A percentile compares a stretch with the other conserved stretches of the same genome.
These are phyloP conservation scores for Beta vulgaris DNA, from an alignment of 148 eudicot species.

Conservation along the genomic window DNA sequence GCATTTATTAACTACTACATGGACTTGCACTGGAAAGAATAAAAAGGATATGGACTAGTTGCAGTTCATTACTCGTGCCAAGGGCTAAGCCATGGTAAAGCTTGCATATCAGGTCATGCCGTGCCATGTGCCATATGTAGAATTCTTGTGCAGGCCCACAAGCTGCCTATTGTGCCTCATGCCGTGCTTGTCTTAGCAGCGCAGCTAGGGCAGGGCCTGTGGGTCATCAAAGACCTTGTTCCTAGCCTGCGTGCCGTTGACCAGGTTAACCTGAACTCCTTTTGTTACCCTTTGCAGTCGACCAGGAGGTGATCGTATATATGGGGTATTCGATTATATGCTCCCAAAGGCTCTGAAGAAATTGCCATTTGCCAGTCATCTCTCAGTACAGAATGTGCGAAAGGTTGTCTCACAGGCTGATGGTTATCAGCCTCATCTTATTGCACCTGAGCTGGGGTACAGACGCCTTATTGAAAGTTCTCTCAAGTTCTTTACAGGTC, in stretches of 20 bases:
- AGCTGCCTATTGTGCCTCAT: neutral
- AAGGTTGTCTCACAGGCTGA: conserved; percentile 76
- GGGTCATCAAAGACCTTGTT: no score
- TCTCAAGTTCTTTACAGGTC: conserved; percentile 50
- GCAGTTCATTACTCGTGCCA: no score
- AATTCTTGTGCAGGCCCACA: no score
- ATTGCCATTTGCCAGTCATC: conserved; percentile 68
- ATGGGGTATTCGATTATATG: conserved; percentile 61
- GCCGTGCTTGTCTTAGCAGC: neutral
- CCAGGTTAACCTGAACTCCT: neutral
- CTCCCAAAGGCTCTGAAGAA: conserved; percentile 65
- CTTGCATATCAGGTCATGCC: no score
- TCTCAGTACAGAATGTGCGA: conserved; percentile 59
- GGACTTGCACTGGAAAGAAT: no score
- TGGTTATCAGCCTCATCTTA: conserved; percentile 82
- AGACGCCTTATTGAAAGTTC: conserved; percentile 82
- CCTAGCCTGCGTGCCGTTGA: no score
- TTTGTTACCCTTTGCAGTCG: conserved; percentile 43
- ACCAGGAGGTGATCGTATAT: conserved; percentile 69
- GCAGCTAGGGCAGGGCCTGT: no score
- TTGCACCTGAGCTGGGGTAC: conserved; percentile 87
- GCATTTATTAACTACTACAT: no score
- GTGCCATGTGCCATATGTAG: no score
- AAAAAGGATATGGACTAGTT: no score
- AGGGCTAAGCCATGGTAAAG: no score